Evolutionary conservation across 768 basidiomycete genomes (phyloP), one percentile per base, ranked within the genome.

Genomic region (Xerocomellus amylosporus): DNA sequence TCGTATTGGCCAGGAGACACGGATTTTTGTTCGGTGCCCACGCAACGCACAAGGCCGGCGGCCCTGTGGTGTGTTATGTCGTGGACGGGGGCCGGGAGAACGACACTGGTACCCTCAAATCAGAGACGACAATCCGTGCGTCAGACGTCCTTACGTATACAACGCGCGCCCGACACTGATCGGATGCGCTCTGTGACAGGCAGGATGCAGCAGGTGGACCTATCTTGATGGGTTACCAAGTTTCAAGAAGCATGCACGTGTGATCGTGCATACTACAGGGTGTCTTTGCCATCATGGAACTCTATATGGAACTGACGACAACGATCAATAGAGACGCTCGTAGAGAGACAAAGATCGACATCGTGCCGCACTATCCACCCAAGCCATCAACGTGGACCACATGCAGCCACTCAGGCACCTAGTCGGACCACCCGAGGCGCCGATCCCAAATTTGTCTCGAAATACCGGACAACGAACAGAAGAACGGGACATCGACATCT

Each of bases 101-200:
- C 31, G 36, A 39, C 49, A 39, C 49, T 46, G 14, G 43, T 33
- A 40, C 37, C 51, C 49, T 41, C 49, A 37, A 20, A 59, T 59
- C 49, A 42, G 46, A 44, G 47, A 31, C 39, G 33, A 24, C 13
- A 15, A 28, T 37, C 36, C 15, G 28, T 51, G 30, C 30, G 30
- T 52, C 47, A 34, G 28, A 31, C 47, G 6, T 20, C 24, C 15
- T 52, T 62, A 62, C 51, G 56, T 58, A 57, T 30, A 22, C 37
- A 13, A 49, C 30, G 6, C 13, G 41, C 34, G 3, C 33, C 40
- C 51, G 51, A 51, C 45, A 46, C 47, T 51, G 24, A 48, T 54
- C 53, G 53, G 53, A 6, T 14, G 53, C 33, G 46, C 46, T 14
- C 17, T 20, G n/a, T 24, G 24, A 24, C 24, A 24, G 24, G 5